Percentiles rank a stretch among this genome's conserved stretches.
Conservation (phyloP, 1,284 basidiomycete genomes). For the Pholiota adiposa region DNA sequence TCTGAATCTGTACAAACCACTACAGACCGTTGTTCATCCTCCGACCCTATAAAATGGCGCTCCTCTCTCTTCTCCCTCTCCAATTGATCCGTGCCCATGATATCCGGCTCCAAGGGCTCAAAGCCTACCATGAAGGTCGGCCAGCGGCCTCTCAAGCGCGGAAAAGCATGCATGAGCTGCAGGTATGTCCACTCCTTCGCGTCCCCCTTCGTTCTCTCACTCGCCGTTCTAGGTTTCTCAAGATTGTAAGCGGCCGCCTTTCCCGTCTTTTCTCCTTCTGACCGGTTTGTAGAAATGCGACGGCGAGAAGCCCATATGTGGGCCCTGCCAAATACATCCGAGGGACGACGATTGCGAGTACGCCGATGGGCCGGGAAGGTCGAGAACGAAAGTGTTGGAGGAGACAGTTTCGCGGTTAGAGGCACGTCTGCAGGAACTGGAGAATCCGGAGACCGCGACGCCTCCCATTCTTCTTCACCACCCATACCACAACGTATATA, state of each 20-base stretch:
- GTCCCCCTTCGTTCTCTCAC: conserved; percentile 5
- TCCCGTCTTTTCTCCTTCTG: conserved; percentile 3
- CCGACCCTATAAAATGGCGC: conserved; percentile 34
- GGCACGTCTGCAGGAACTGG: conserved; percentile 47
- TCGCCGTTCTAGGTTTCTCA: conserved; percentile 48
- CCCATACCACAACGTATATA: conserved; percentile 45
- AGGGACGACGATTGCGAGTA: conserved; percentile 53
- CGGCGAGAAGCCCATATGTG: conserved; percentile 47
- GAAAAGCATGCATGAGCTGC: conserved; percentile 51
- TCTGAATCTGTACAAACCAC: too few relatives aligned
- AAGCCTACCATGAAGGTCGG: conserved; percentile 23
- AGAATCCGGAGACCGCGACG: conserved; percentile 46
- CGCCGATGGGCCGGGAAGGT: conserved; percentile 46
- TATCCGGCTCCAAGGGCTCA: conserved; percentile 33
- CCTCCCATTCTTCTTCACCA: conserved; percentile 49
- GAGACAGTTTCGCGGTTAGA: conserved; percentile 47
- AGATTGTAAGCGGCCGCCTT: conserved; percentile 49
- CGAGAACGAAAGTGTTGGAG: conserved; percentile 46
- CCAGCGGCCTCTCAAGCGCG: conserved; percentile 43
- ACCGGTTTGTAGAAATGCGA: conserved; percentile 46
- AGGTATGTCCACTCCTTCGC: conserved; percentile 32
- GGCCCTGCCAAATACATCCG: conserved; percentile 44
- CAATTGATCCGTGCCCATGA: conserved; percentile 43
- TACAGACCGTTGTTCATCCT: too few relatives aligned
- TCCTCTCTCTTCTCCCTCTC: conserved; percentile 21